Evolutionary conservation across 2,329 filamentous ascomycete species (phyloP), one percentile per base, ranked within the genome.

Genomic region (Cytospora piceae): DNA sequence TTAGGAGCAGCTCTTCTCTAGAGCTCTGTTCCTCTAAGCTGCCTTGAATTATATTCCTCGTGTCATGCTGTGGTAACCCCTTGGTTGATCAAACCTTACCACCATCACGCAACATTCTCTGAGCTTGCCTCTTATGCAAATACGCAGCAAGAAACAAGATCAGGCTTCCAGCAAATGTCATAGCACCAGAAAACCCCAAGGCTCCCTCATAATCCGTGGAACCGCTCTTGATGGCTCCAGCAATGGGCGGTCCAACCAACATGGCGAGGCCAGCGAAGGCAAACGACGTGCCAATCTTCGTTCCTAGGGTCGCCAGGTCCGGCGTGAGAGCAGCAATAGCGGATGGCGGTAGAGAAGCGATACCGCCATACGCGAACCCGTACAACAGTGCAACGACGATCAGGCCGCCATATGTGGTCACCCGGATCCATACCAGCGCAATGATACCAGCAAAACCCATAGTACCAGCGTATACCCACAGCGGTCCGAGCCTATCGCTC

Each of bases 341-440:
- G 1, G 78, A 74, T 0, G 79, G 75, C 6, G 78, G 78, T 31
- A 82, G 70, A 0, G 78, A 73, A 57, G 81, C 75, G 70, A 81
- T 75, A 52, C 78, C 77, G 54, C 80, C 81, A 29, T 73, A 76
- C 68, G 80, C 79, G 71, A 81, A 79, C n/a, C 80, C 80, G 62
- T 74, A 75, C 51, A 80, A 68, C 5, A 80, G 62, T 1, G 76
- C 71, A 32, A 75, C 64, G 5, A 74, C 72, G 17, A 81, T 70
- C 22, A 80, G 70, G 29, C 72, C 74, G 14, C 69, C 75, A 12
- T 72, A 69, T 15, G 68, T 74, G 7, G 72, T 63, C 3, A 79
- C 76, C 0, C 74, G 74, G 4, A 80, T 71, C 71, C 78, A 72
- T 67, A 75, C 76, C 58, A 79, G 72, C 9, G 77, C 69, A 8